Evolutionary conservation across 768 basidiomycete species (phyloP).

Genomic region (Asterophora parasitica): DNA sequence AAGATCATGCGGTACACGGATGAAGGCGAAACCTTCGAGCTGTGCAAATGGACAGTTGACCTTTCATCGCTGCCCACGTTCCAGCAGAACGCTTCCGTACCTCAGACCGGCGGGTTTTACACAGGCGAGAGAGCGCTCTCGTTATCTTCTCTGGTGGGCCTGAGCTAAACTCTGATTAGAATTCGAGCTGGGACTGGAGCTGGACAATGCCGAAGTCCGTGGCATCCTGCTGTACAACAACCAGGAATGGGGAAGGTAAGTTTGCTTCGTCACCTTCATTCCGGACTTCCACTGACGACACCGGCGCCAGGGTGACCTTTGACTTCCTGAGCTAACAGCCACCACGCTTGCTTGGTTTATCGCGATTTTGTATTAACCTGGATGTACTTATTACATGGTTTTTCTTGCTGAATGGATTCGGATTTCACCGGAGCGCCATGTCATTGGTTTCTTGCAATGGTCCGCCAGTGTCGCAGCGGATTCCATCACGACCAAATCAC

Average conservation of each 20-base stretch:
- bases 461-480: slow-evolving; percentile 23
- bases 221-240: slow-evolving; percentile 72
- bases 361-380: slow-evolving; percentile 6
- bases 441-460: slow-evolving; percentile 12
- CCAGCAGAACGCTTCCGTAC: slow-evolving; percentile 59
- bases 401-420: slow-evolving; percentile 4
- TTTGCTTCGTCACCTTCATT: slow-evolving; percentile 29
- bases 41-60: slow-evolving; percentile 88
- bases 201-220: slow-evolving; percentile 85
- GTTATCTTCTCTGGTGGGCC: neutral
- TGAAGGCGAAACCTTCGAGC: slow-evolving; percentile 70
- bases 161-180: slow-evolving; percentile 36
- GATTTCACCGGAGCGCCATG: slow-evolving; percentile 14
- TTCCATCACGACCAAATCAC: slow-evolving; percentile 10
- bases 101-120: slow-evolving; percentile 65
- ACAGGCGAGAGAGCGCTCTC: slow-evolving; percentile 51
- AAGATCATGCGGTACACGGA: slow-evolving; percentile 79
- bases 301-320: slow-evolving; percentile 37
- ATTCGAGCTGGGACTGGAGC: slow-evolving; percentile 78
- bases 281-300: slow-evolving; percentile 10
- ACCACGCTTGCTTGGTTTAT: neutral
- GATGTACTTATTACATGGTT: slow-evolving; percentile 9
- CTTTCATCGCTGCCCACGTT: slow-evolving; percentile 74
- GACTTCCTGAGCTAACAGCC: slow-evolving; percentile 37
- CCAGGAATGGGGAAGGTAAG: slow-evolving; percentile 77